Evolutionary conservation across 768 basidiomycete genomes (phyloP).

Genomic region (Auriscalpium microsporum): DNA sequence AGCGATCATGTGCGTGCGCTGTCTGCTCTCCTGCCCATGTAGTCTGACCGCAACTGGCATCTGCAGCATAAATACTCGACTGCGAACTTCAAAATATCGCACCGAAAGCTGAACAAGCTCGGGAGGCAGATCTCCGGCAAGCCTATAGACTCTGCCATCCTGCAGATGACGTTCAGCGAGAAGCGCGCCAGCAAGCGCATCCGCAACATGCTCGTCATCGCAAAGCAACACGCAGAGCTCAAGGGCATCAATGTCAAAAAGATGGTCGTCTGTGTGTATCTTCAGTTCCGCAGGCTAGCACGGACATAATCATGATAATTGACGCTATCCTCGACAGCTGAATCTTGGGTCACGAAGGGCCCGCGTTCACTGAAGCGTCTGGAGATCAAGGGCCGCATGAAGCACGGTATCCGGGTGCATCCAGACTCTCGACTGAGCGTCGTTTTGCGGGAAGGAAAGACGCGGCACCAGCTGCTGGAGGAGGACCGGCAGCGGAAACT

Average conservation of each 20-base stretch:
- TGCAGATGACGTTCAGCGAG: conserved; percentile 95
- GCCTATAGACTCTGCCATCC: conserved; percentile 89
- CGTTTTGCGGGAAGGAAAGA: conserved; percentile 74
- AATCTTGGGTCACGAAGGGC: conserved; percentile 93
- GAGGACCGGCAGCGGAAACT: conserved; percentile 60
- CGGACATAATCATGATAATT: too few relatives aligned
- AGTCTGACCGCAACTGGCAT: background rate
- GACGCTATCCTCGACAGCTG: conserved; percentile 41
- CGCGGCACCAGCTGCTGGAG: conserved; percentile 55
- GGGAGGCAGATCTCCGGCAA: conserved; percentile 82
- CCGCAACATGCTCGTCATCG: conserved; percentile 81
- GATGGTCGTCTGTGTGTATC: conserved; percentile 71
- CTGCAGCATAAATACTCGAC: conserved; percentile 88
- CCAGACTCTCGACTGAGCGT: conserved; percentile 70
- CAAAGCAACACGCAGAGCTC: conserved; percentile 75
- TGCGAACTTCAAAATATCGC: conserved; percentile 87
- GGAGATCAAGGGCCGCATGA: conserved; percentile 80
- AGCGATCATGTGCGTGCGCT: conserved; percentile 9
- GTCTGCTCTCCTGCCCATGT: background rate
- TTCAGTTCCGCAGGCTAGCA: background rate
- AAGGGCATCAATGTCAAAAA: conserved; percentile 66
- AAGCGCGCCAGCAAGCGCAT: conserved; percentile 83
- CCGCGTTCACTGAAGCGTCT: conserved; percentile 50
- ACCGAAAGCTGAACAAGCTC: conserved; percentile 86
- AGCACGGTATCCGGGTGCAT: conserved; percentile 68